Evolutionary conservation across 73 alveolate genomes (phyloP).

Genomic region (Uronychia setigera): DNA sequence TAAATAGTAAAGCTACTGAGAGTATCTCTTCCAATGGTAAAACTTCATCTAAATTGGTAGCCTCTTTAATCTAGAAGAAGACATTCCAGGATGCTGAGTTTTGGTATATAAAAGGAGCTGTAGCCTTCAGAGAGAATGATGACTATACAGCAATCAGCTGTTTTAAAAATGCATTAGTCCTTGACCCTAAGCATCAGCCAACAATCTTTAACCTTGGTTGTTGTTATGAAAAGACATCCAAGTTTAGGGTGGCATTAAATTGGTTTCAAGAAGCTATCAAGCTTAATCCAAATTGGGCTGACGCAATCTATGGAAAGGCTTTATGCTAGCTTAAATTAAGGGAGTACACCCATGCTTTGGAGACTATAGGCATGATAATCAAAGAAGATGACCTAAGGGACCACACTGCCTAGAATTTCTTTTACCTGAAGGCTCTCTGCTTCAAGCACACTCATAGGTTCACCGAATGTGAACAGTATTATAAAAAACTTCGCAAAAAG

Average conservation of each 20-base stretch:
- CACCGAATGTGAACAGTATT: neutral
- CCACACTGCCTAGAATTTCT: neutral
- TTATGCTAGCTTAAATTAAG: constrained; percentile 28
- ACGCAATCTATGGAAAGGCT: constrained; percentile 59
- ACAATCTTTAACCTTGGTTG: constrained; percentile 58
- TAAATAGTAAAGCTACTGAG: too few species aligned
- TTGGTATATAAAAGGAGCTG: neutral
- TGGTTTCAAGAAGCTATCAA: constrained; percentile 37
- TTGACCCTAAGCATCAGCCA: constrained; percentile 12
- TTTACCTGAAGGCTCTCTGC: neutral
- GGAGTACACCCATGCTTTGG: constrained; percentile 17
- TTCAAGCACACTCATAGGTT: neutral
- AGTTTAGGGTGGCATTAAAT: constrained; percentile 22
- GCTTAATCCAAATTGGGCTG: constrained; percentile 34
- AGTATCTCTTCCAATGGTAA: too few species aligned
- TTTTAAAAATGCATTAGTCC: neutral
- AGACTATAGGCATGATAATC: constrained; percentile 1
- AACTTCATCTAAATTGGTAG: too few species aligned
- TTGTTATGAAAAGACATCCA: constrained; percentile 45
- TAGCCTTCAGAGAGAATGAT: neutral
- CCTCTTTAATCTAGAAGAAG: too few species aligned
- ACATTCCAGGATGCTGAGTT: neutral
- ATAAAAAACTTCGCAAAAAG: neutral
- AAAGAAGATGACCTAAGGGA: neutral
- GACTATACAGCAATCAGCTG: neutral